Percentiles rank a stretch among this genome's conserved stretches.
Evolutionary conservation across 805 yeast genomes (phyloP).

Genomic region (Pichia membranifaciens): DNA sequence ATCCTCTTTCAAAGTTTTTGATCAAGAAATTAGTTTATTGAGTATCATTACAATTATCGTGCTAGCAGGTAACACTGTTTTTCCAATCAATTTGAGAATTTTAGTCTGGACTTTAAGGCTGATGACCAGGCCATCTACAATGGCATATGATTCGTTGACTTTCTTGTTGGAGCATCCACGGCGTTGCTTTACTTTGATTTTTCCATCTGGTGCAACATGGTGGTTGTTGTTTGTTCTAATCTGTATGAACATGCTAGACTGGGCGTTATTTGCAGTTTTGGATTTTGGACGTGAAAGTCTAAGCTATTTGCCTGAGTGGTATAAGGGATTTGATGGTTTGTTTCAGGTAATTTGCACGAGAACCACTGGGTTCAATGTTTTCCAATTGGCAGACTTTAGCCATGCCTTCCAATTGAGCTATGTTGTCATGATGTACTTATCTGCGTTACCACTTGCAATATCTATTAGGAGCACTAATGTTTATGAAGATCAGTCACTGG

Average conservation of each 20-base stretch:
- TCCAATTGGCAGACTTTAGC: slow-evolving; percentile 63
- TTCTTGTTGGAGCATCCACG: slow-evolving; percentile 93
- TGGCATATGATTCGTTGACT: slow-evolving; percentile 69
- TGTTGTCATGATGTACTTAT: slow-evolving; percentile 96
- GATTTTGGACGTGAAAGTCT: slow-evolving; percentile 57
- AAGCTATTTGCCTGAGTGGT: slow-evolving; percentile 52
- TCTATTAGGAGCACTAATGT: slow-evolving; percentile 95
- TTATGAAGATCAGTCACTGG: slow-evolving; percentile 93
- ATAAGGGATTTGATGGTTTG: slow-evolving; percentile 70
- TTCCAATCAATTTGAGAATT: slow-evolving; percentile 77
- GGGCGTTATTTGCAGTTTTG: slow-evolving; percentile 70
- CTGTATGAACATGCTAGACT: slow-evolving; percentile 67
- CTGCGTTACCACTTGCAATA: slow-evolving; percentile 92
- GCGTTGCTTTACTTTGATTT: slow-evolving; percentile 87
- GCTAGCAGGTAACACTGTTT: slow-evolving; percentile 91
- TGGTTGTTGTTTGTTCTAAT: slow-evolving; percentile 78
- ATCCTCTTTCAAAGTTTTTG: slow-evolving; percentile 68
- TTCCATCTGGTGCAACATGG: slow-evolving; percentile 93
- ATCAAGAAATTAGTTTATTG: slow-evolving; percentile 57
- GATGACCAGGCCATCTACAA: slow-evolving; percentile 59
- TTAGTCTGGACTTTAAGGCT: slow-evolving; percentile 76
- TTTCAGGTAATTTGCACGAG: slow-evolving; percentile 90
- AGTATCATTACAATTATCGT: slow-evolving; percentile 63
- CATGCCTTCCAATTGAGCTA: slow-evolving; percentile 93
- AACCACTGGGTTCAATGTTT: slow-evolving; percentile 84